Base-by-base conservation (phyloP, 805 yeast species). In the Monosporozyma aerobia region DNA sequence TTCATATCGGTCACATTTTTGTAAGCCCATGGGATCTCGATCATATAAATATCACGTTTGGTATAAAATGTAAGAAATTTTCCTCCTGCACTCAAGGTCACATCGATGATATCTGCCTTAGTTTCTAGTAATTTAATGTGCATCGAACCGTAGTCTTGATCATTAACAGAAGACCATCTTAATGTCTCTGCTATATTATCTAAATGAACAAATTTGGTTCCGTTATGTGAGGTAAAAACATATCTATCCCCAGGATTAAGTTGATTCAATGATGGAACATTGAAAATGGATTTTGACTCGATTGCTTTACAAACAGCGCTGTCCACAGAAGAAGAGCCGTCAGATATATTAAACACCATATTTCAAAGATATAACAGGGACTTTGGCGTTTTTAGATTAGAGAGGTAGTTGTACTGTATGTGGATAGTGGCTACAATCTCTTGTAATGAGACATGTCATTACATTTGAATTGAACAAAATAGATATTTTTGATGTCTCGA, bases 1-100 rank as follows among this genome's bases (percentile, higher is more conserved):
- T 30, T 9, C 41, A 53, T 44, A 14, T 40, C 32, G 5, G 44
- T 27, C 3, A 49, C 49, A 13, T 52, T 52, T 30, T 47, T 47
- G 39, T 59, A 57, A 13, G 56, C 57, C 67, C 67, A 63, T 29
- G 68, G 65, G 44, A 65, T 51, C 44, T 64, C 68, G 29, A 66
- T 49, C 16, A 65, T 52, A 41, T 56, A 54, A 3, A 64, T 41
- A 23, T 55, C 56, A n/a, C 43, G 27, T 13, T 50, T 52, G 44
- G 48, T 56, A 53, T 57, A 59, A 14, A 60, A 25, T 50, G 67
- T 59, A 8, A 65, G 37, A 50, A 60, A 60, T 22, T 55, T 53
- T 1, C 62, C 68, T 25, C 54, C 47, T 5, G 51, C 32, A 50
- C 65, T 59, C 16, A 63, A 23, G 3, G 53, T 41, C 1, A 50